Evolutionary conservation across 2,329 filamentous ascomycete genomes (phyloP), one percentile per base, ranked within the genome.

Genomic region (Trichoderma semiorbis): DNA sequence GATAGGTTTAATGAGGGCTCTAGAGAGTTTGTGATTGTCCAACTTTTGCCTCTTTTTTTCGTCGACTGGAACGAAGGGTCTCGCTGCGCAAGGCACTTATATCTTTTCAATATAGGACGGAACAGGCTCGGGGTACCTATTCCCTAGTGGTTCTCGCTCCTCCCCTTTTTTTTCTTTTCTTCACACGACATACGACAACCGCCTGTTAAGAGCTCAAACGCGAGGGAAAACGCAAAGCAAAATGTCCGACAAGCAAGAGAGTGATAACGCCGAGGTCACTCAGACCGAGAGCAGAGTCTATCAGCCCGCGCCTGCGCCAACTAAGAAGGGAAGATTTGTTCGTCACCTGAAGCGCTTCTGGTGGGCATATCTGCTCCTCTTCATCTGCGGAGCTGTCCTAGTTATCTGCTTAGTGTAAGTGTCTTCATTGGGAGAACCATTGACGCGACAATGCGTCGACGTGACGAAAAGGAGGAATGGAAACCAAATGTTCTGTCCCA

Each of bases 321-420:
- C 83, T 78, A 82, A 80, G 74, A 69, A 36, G 39, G 80, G 82
- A 72, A 78, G 78, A 34, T 81, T 82, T 74, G 80, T 81, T 70
- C 81, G 83, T 61, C 87, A 89, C 77, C 86, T 85, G 78, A 84
- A 80, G 77, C 84, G 82, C 75, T 90, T 86, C 75, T 91, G 89
- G 90, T 91, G 89, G 89, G 76, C 84, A 74, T 84, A 90, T 75
- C 78, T 90, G 72, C 81, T 91, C 72, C 78, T 83, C 18, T 78
- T 89, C 66, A 77, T 86, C 71, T 74, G 84, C 73, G 79, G 89
- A 58, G 78, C 86, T 57, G 83, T 89, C 39, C 79, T 92, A 16
- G 81, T 89, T 47, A 85, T 92, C 21, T 83, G 87, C 50, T 81
- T 90, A 50, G 79, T 91, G 89, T 91, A 83, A 86, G 88, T 85